Evolutionary conservation across 1,284 basidiomycete species (phyloP), one percentile per base, ranked within the genome.

Genomic region (Earliella scabrosa): DNA sequence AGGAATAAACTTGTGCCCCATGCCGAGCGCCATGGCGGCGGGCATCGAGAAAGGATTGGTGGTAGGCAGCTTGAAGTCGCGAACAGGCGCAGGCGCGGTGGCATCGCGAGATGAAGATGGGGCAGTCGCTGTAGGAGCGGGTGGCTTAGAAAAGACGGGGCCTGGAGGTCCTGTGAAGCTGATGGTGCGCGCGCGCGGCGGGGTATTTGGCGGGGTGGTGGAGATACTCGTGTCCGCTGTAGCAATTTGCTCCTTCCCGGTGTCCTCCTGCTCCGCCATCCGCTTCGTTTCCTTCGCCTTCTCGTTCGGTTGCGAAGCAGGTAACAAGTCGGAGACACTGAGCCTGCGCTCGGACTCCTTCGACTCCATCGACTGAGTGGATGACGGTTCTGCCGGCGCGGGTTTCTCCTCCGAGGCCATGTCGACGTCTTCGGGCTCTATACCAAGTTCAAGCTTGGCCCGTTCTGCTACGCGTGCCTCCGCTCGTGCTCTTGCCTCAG

Each of bases 381-480:
- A n/a, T 31, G 36, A 24, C 31, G 50, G 34, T 40, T 47, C 43
- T 13, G 48, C 39, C 7, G 36, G 11, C 4, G 45, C 16, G 20
- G 44, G 26, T 3, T 45, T 51, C 24, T 49, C 41, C 13, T 50
- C 53, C 18, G 50, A 39, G 10, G 41, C 54, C 49, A 56, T 55
- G 3, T 50, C 53, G 4, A 57, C 45, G 18, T 51, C 58, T n/a
- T 46, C 48, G 2, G 58, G 51, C 13, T 48, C 53, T 0, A 52
- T 53, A 6, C 52, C 56, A 34, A 60, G 47, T 32, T 78, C 76
- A 39, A 75, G 70, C 67, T 82, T 81, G 60, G 81, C 74, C 40
- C 87, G 74, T 65, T 90, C 81, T 2, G 84, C 87, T 13, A 92
- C 78, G 54, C 82, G 79, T 5, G 85, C 87, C 67, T 90, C 86